These are phyloP conservation scores for Termitomyces sp. DNA, from an alignment of 768 basidiomycete genomes.

Conservation along the genomic window DNA sequence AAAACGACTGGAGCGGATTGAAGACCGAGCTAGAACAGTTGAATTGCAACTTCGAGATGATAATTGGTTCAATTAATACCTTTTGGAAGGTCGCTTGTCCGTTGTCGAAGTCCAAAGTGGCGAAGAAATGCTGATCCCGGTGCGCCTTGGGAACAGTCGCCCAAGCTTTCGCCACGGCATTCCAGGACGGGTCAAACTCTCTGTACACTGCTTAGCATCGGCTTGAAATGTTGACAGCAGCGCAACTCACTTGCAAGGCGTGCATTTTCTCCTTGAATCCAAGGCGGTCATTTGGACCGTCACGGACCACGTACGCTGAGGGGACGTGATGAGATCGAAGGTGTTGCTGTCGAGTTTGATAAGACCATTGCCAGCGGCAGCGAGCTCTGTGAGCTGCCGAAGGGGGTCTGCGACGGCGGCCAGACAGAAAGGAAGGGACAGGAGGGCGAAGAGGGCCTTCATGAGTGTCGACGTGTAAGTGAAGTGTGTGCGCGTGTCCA, in stretches of 20 bases:
- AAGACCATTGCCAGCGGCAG: conserved; percentile 70
- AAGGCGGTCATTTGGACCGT: conserved; percentile 88
- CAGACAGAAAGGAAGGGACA: conserved; percentile 27
- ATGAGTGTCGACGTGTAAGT: conserved; percentile 28
- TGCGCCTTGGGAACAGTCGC: conserved; percentile 49
- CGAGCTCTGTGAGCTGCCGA: conserved; percentile 66
- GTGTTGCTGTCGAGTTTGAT: conserved; percentile 73
- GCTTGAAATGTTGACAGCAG: background rate
- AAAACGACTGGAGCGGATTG: conserved; percentile 82
- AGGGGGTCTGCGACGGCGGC: conserved; percentile 31
- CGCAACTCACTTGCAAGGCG: conserved; percentile 82
- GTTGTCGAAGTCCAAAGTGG: conserved; percentile 82
- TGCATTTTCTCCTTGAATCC: conserved; percentile 74
- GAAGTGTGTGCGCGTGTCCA: conserved; percentile 13
- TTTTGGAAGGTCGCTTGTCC: conserved; percentile 75
- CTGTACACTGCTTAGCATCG: conserved; percentile 34
- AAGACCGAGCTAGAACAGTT: conserved; percentile 61
- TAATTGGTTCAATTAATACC: conserved; percentile 35
- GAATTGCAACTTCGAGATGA: background rate
- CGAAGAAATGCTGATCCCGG: conserved; percentile 90
- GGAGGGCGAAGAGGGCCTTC: conserved; percentile 24
- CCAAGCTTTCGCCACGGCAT: conserved; percentile 86
- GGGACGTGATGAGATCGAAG: conserved; percentile 74
- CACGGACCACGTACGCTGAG: conserved; percentile 84
- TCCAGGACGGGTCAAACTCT: conserved; percentile 82